A percentile compares a stretch with the other conserved stretches of the same genome.
Conservation (phyloP, 2,329 filamentous ascomycete species). For the Paraphoma sp. region DNA sequence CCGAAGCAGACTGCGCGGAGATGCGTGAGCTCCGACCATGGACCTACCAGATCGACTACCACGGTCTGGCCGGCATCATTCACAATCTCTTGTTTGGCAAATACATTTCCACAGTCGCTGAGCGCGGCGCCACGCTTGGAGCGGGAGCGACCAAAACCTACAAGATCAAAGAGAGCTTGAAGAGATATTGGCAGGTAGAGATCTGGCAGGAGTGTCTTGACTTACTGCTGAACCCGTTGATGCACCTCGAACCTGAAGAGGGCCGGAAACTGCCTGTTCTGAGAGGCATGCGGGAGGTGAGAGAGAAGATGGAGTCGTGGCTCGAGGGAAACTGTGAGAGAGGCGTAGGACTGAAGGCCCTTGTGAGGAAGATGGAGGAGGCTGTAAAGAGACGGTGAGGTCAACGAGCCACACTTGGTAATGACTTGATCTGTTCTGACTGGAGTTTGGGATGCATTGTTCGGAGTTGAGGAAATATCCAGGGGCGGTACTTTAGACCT, state of each 20-base stretch:
- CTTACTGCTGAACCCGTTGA: slow-evolving; percentile 81
- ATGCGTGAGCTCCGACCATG: slow-evolving; percentile 93
- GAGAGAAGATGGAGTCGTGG: slow-evolving; percentile 85
- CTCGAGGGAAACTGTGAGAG: slow-evolving; percentile 82
- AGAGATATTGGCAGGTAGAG: slow-evolving; percentile 96
- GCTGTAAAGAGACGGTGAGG: slow-evolving; percentile 61
- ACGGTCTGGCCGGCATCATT: slow-evolving; percentile 86
- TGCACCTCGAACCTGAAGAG: slow-evolving; percentile 70
- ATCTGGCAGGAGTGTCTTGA: slow-evolving; percentile 87
- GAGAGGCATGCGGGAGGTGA: slow-evolving; percentile 69
- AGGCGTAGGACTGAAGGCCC: slow-evolving; percentile 66
- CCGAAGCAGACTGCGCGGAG: slow-evolving; percentile 87
- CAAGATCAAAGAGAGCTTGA: slow-evolving; percentile 80
- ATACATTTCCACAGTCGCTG: slow-evolving; percentile 81
- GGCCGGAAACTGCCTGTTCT: slow-evolving; percentile 74
- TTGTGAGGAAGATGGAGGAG: slow-evolving; percentile 70
- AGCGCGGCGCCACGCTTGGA: slow-evolving; percentile 60
- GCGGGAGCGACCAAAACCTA: slow-evolving; percentile 70
- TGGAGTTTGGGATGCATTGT: slow-evolving; percentile 12
- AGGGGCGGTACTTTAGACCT: background rate
- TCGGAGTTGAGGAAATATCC: slow-evolving; percentile 17
- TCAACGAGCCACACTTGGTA: background rate
- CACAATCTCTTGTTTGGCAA: slow-evolving; percentile 91
- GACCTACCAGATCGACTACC: slow-evolving; percentile 98
- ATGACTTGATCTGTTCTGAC: background rate